Conservation (phyloP, 2,329 filamentous ascomycete genomes). For the Penicillium freii region DNA sequence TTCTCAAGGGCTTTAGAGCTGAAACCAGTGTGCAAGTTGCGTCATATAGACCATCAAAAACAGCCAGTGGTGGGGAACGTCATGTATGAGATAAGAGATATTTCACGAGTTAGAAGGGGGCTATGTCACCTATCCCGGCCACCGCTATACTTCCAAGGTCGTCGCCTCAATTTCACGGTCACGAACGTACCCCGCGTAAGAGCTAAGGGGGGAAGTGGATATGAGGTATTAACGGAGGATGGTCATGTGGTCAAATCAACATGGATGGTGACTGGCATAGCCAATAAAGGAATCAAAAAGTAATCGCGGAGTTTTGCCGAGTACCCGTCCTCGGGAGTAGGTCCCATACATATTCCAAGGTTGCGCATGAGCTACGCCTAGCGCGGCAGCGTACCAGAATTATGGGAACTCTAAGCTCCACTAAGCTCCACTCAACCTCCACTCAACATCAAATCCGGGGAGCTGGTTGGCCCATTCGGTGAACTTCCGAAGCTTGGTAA, state of each 20-base stretch:
- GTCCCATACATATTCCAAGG: no score
- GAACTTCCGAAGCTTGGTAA: slow-evolving; percentile 5
- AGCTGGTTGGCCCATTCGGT: not conserved
- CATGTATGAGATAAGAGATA: not conserved
- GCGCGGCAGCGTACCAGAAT: not conserved
- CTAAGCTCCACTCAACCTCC: not conserved
- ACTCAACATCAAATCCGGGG: not conserved
- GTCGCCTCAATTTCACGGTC: not conserved
- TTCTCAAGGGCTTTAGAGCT: no score
- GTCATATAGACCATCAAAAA: not conserved
- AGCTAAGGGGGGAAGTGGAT: not conserved
- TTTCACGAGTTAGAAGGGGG: not conserved
- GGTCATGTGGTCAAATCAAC: not conserved
- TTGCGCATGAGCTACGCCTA: not conserved
- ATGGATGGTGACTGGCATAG: not conserved
- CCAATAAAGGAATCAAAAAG: not conserved
- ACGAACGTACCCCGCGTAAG: not conserved
- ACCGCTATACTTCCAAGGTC: not conserved
- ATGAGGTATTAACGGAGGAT: not conserved
- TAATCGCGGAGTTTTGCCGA: not conserved
- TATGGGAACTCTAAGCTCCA: not conserved
- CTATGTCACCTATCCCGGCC: no score
- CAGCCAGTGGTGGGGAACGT: no score
- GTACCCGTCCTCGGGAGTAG: not conserved
- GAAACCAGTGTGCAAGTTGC: not conserved